Evolutionary conservation across 768 basidiomycete species (phyloP), one percentile per base, ranked within the genome.

Genomic region (Suillus subalutaceus): DNA sequence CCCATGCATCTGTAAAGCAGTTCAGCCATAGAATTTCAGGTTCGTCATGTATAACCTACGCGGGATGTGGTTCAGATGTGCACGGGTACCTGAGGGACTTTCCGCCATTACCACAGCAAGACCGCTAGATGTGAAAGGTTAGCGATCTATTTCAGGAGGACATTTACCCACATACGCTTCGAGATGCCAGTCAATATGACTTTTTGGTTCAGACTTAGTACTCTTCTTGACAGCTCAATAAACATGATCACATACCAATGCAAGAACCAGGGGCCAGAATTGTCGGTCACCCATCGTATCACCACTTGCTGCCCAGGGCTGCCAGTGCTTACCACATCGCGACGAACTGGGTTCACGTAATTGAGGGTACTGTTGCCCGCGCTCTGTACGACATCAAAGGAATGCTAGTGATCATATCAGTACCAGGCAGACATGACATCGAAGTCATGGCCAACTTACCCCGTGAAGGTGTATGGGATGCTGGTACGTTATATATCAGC

Each of bases 261-360:
- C 50, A 73, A 66, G 65, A 74, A 75, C 82, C 86, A 87, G 30
- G 84, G 84, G 18, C 88, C 88, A 23, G 88, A 80, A 76, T 90
- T 91, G 73, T 91, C 86, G 1, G 89, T 86, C 26, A 73, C 72
- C 77, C 87, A 90, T 43, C 88, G 82, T 60, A 91, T 80, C 15
- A 83, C 84, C 32, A 84, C 81, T 38, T 79, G 78, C 67, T 82
- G 81, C 16, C 65, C 68, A 1, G 68, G 44, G 35, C 41, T 40
- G 20, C 79, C 79, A 35, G 72, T 73, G 44, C 71, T 77, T 32
- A 81, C 80, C 6, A 81, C 79, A 63, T 82, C 82, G 8, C 81
- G 75, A 44, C 72, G 72, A 37, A 78, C 57, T 66, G 74, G 68
- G 37, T 65, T 57, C 18, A 63, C 37, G 15, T 38, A 70, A 53